A percentile compares a stretch with the other conserved stretches of the same genome.
These are phyloP conservation scores for Fusarium tuaranense DNA, from an alignment of 2,329 filamentous ascomycete species.

Conservation along the genomic window DNA sequence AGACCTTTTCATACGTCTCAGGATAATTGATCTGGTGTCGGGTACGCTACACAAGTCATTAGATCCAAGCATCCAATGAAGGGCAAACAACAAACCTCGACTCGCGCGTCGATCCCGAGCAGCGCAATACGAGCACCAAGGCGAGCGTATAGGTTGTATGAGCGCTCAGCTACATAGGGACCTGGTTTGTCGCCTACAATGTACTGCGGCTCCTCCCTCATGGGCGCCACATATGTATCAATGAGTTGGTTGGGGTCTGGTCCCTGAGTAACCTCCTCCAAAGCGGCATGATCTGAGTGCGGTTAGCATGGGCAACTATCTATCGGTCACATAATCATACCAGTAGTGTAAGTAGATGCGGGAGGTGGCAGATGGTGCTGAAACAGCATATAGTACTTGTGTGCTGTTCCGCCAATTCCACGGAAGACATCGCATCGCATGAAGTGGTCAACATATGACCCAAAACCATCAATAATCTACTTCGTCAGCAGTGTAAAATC, in stretches of 20 bases:
- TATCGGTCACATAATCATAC: slow-evolving; percentile 21
- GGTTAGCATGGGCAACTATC: slow-evolving; percentile 20
- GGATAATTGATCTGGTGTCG: slow-evolving; percentile 95
- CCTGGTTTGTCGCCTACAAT: slow-evolving; percentile 82
- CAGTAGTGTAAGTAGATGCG: slow-evolving; percentile 79
- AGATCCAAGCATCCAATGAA: slow-evolving; percentile 46
- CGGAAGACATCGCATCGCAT: slow-evolving; percentile 94
- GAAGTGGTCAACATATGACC: slow-evolving; percentile 92
- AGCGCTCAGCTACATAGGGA: slow-evolving; percentile 90
- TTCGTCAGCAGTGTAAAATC: slow-evolving; percentile 52
- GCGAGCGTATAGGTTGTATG: slow-evolving; percentile 86
- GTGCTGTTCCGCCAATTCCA: slow-evolving; percentile 89
- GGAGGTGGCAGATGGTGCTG: slow-evolving; percentile 94
- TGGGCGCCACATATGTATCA: slow-evolving; percentile 76
- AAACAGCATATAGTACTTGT: slow-evolving; percentile 98
- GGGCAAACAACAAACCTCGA: slow-evolving; percentile 69
- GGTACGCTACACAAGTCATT: slow-evolving; percentile 73
- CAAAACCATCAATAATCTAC: slow-evolving; percentile 89
- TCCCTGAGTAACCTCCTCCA: slow-evolving; percentile 56
- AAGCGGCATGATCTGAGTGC: slow-evolving; percentile 36
- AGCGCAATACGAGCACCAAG: slow-evolving; percentile 87
- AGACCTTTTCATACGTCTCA: slow-evolving; percentile 88
- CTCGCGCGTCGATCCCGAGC: slow-evolving; percentile 90
- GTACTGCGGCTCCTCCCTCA: slow-evolving; percentile 74
- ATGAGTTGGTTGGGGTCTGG: slow-evolving; percentile 79